Evolutionary conservation across 192 early-diverging fungal genomes (phyloP), one percentile per base, ranked within the genome.

Genomic region (Coemansia sp.): DNA sequence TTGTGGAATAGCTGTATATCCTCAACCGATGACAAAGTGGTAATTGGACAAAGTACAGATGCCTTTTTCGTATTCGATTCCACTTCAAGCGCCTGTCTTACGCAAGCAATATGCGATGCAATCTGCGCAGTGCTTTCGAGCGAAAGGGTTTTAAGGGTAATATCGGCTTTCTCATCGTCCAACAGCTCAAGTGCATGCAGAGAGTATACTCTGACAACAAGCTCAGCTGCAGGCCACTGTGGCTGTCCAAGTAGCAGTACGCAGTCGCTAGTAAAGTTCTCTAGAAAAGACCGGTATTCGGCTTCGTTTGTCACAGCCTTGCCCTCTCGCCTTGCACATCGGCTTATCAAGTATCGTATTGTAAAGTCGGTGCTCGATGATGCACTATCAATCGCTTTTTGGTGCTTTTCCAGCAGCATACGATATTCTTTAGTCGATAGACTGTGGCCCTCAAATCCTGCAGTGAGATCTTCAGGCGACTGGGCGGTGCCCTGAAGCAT

Each of bases 211-310:
- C 86, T 72, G 5, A 92, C 61, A 49, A 90, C 85, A 13, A 92
- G 65, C 57, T 94, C 92, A 0, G 96, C 92, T 7, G 84, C 90
- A 1, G 96, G 96, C 96, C 96, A 98, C 45, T 96, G 93, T 4
- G 95, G 94, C 14, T 90, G 88, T 17, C 89, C 86, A 43, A 95
- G 74, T 2, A 94, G 86, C 5, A 72, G 67, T 38, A 94, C 65
- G 0, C 91, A 73, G 76, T 98, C 93, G 13, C 87, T 77, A 32
- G 96, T 68, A 45, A 96, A 75, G 40, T 80, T 75, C 38, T 95
- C 92, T 14, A 98, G 65, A 11, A 94, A 71, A 0, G 70, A 68
- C 22, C 88, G 81, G 70, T 95, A 96, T 44, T 95, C 95, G 1
- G 82, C 79, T 20, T 91, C 93, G 41, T 84, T 86, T 17, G 76